Conservation (phyloP, 2,329 filamentous ascomycete species). For the Coniochaeta pulveracea region DNA sequence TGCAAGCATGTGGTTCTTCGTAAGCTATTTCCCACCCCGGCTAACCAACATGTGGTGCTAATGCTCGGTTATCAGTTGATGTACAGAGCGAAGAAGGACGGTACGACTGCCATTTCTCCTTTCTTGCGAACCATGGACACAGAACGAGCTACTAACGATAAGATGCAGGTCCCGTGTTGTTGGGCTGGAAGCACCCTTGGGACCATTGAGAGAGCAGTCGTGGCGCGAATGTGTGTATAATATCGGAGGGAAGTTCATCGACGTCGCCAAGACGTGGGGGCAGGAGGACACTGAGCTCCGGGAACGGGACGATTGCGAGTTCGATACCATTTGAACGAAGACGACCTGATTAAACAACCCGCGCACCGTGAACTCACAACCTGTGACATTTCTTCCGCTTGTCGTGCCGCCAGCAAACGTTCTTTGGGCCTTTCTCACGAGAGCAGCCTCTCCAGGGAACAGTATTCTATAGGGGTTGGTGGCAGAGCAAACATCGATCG, state of each 20-base stretch:
- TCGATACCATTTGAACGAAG: not conserved
- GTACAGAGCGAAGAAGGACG: constrained; percentile 95
- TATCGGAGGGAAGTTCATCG: not conserved
- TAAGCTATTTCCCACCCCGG: constrained; percentile 36
- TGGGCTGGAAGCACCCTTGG: constrained; percentile 96
- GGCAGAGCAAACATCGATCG: too few species aligned
- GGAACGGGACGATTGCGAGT: not conserved
- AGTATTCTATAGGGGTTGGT: too few species aligned
- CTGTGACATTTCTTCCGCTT: too few species aligned
- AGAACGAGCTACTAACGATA: constrained; percentile 7
- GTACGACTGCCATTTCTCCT: constrained; percentile 26
- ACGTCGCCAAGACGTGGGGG: not conserved
- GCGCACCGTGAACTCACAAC: too few species aligned
- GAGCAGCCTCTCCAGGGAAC: too few species aligned
- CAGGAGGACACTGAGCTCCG: not conserved
- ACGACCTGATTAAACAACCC: too few species aligned
- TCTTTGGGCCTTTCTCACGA: too few species aligned
- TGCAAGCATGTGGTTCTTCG: constrained; percentile 99
- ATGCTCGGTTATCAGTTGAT: constrained; percentile 51
- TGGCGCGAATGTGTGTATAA: not conserved
- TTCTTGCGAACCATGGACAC: not conserved
- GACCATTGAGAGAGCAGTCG: constrained; percentile 52
- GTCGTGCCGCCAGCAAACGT: too few species aligned
- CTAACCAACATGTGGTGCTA: not conserved
- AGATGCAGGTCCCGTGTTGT: constrained; percentile 57